Percentiles rank a stretch among this genome's conserved stretches.
Evolutionary conservation across 2,329 filamentous ascomycete species (phyloP).

Genomic region (Hymenoscyphus salicellus): DNA sequence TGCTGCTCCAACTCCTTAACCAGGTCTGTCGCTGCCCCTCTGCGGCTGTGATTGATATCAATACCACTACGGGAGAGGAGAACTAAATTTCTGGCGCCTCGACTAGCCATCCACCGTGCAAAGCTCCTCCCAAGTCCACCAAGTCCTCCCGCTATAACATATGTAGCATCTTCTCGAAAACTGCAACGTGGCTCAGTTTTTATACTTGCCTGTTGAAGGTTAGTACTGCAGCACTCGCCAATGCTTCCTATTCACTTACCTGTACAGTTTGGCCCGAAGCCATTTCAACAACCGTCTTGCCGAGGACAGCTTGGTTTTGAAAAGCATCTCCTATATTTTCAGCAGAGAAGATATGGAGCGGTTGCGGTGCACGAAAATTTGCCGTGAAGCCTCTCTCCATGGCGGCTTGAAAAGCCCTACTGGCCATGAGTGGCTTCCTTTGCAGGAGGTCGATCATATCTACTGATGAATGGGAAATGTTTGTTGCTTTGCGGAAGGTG

Average conservation of each 20-base stretch:
- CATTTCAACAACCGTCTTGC: no score
- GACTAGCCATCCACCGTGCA: slow-evolving; percentile 22
- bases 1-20: slow-evolving; percentile 14
- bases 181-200: neutral
- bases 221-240: neutral
- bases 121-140: slow-evolving; percentile 32
- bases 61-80: slow-evolving; percentile 30
- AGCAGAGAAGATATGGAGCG: no score
- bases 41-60: no score
- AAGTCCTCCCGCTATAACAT: slow-evolving; percentile 32
- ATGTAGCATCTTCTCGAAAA: slow-evolving; percentile 18
- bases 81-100: slow-evolving; percentile 30
- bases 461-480: no score
- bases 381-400: no score
- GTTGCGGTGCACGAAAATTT: no score
- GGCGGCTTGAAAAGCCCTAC: no score
- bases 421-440: no score
- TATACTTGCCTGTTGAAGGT: neutral
- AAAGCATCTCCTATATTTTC: no score
- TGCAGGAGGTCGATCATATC: no score
- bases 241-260: neutral
- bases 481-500: neutral
- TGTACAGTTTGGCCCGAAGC: no score
- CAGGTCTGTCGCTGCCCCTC: neutral
- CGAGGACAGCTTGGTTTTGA: no score